A percentile compares a stretch with the other conserved stretches of the same genome.
phyloP scores from a whole-genome alignment of 345 rosid genomes.

The Moringa oleifera region DNA sequence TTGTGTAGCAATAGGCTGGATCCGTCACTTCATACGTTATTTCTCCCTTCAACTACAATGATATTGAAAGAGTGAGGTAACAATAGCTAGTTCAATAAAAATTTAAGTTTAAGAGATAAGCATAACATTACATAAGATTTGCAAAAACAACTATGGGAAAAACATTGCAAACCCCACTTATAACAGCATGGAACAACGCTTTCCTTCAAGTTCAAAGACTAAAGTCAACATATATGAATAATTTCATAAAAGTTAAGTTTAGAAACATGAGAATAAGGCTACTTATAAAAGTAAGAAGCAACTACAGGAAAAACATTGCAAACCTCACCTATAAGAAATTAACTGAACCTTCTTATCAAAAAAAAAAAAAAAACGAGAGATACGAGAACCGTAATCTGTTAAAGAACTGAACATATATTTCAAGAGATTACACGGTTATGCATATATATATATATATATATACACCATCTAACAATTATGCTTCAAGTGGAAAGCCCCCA shows the following conservation, averaged over 20 bases:
- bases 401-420: too few species aligned
- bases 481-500: background rate
- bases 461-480: too few species aligned
- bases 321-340: too few species aligned
- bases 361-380: too few species aligned
- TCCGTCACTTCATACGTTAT: slow-evolving; percentile 78
- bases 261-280: background rate
- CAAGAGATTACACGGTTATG: too few species aligned
- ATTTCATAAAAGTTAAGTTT: background rate
- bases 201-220: background rate
- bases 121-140: background rate
- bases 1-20: slow-evolving; percentile 68
- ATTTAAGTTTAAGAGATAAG: background rate
- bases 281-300: background rate
- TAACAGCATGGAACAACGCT: background rate
- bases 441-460: background rate
- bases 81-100: background rate
- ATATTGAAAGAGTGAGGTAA: slow-evolving; percentile 16
- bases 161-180: background rate
- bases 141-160: background rate
- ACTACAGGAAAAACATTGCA: background rate
- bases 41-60: slow-evolving; percentile 68
- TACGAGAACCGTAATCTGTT: too few species aligned
- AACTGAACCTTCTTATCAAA: background rate
- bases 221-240: too few species aligned